Evolutionary conservation across 495 filamentous ascomycete species (phyloP), one percentile per base, ranked within the genome.

Genomic region (Penicillium canescens): DNA sequence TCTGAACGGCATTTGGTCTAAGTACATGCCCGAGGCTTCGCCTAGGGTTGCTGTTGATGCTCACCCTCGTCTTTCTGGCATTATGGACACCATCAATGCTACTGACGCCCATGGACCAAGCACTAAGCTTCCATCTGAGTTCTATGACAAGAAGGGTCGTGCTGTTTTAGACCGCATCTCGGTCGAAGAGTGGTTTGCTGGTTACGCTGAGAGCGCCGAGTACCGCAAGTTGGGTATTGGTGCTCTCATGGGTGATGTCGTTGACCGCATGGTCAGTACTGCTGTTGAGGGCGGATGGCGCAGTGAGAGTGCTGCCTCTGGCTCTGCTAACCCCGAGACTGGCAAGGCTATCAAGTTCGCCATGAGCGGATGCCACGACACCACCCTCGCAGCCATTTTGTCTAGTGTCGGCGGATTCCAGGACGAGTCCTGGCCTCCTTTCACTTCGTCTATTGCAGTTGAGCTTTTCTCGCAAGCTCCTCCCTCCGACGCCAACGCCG

Each of bases 1-100:
- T 66, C 69, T 97, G n/a, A 88, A 87, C 62, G 80, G 73, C 35
- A 64, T 87, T 28, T 83, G 88, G 46, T 82, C 86, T 18, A 94
- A 91, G 69, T 94, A 87, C 80, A 94, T 96, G 87, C 90, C 89
- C 0, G 74, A 81, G n/a, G 72, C 68, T 13, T 81, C 80, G 8
- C 77, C 78, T 28, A 77, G 76, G 26, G 86, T 98, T 23, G 86
- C 86, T 24, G 91, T 98, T 2, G 91, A 97, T 71, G 84, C 83
- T 2, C 86, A 89, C 52, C 94, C 94, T 0, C 78, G 90, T 42
- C 77, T 98, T 9, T 90, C 84, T 6, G 95, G 94, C 26, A 88
- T 98, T 50, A 92, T 92, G 86, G 94, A 98, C 63, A 94, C 91
- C 9, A 81, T 97, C 56, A 98, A 97, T 67, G 80, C 89, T 20